Evolutionary conservation across 306 rosid species (phyloP), one percentile per base, ranked within the genome.

Genomic region (Myrica gale): DNA sequence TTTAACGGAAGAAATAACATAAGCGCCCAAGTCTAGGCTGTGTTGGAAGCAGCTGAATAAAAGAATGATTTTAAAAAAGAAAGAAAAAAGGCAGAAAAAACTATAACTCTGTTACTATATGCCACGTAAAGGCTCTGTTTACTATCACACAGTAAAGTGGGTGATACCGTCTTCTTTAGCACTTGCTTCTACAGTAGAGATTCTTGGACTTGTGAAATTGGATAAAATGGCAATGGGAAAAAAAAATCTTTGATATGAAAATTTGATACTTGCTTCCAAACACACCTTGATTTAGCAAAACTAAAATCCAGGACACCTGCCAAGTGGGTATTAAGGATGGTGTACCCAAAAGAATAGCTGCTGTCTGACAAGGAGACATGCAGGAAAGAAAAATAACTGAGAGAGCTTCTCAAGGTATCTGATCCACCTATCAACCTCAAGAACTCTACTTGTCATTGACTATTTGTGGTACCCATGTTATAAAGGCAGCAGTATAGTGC

Each of bases 1-100:
- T 51, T 73, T 75, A 56, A 75, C 13, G 57, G 50, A 79, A 71
- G 78, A 78, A 4, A 61, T 23, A 45, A 56, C 44, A 67, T 23
- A 72, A 51, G 68, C 44, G 79, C 80, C 57, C 19, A 58, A 52
- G 50, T 76, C 32, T 69, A 68, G 26, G 76, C 23, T 55, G 72
- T 71, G 57, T 79, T 39, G 37, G 72, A 80, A 76, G 81, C 52
- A 75, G 65, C 73, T 69, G 75, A 16, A 56, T 51, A 7, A 63
- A 23, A 71, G 43, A 79, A 69, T 51, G 41, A 47, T 66, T 67
- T 63, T 41, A 42, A 8, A 32, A 32, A 32, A 32, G 37, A 32
- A 32, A 32, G 3, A 32, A 32, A 32, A 52, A 55, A 56, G 1
- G 8, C 12, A 43, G 12, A 11, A 16, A 26, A 9, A 26, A 60